Conservation (phyloP, 1,284 basidiomycete genomes). For the Ceratobasidium sp. region DNA sequence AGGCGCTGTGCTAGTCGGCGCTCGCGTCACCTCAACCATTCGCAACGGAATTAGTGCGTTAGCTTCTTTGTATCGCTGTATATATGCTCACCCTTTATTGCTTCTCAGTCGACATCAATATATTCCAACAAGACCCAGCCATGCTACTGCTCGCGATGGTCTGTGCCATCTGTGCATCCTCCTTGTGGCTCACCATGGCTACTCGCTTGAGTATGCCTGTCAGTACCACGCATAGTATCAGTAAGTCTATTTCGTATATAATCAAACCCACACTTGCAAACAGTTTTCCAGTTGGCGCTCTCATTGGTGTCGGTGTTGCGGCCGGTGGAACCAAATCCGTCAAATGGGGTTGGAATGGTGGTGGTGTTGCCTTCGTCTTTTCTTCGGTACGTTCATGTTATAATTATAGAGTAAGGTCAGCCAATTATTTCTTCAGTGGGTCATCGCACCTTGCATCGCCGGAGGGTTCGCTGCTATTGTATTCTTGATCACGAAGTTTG, state of each 20-base stretch:
- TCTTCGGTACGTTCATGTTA: conserved; percentile 49
- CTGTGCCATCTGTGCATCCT: conserved; percentile 55
- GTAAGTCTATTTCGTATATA: conserved; percentile 36
- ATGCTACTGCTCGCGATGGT: conserved; percentile 60
- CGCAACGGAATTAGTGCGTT: conserved; percentile 58
- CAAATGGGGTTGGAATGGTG: conserved; percentile 63
- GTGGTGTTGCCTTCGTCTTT: conserved; percentile 58
- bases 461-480: conserved; percentile 58
- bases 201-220: conserved; percentile 45
- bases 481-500: conserved; percentile 54
- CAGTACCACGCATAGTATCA: conserved; percentile 45
- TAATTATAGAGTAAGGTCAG: background rate
- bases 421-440: conserved; percentile 47
- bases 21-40: conserved; percentile 59
- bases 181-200: conserved; percentile 46
- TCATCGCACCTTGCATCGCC: conserved; percentile 55
- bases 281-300: conserved; percentile 60
- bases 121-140: conserved; percentile 57
- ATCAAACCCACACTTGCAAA: conserved; percentile 52
- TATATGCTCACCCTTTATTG: background rate
- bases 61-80: background rate
- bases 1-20: conserved; percentile 59
- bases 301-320: conserved; percentile 61
- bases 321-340: conserved; percentile 55
- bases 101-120: conserved; percentile 43